These are phyloP conservation scores for Ogataea parapolymorpha DNA, from an alignment of 805 yeast species.

Conservation along the genomic window DNA sequence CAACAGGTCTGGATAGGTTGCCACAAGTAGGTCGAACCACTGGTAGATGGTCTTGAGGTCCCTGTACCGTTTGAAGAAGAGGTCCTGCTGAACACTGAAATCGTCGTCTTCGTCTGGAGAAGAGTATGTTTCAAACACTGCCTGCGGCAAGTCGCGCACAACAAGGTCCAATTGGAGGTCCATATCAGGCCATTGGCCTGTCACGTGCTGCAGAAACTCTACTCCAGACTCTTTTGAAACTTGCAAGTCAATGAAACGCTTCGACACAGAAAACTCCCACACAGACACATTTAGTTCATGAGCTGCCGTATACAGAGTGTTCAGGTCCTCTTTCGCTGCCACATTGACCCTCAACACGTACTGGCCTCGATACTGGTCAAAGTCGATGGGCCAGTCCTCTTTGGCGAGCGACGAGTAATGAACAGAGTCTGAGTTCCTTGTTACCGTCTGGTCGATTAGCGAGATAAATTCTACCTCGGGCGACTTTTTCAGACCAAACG, in stretches of 20 bases:
- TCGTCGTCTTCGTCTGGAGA: slow-evolving; percentile 2
- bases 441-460: neutral
- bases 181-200: slow-evolving; percentile 4
- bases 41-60: slow-evolving; percentile 64
- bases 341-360: slow-evolving; percentile 42
- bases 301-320: slow-evolving; percentile 22
- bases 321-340: slow-evolving; percentile 25
- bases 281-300: slow-evolving; percentile 28
- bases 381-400: slow-evolving; percentile 38
- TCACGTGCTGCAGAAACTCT: slow-evolving; percentile 18
- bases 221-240: slow-evolving; percentile 22
- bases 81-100: slow-evolving; percentile 33
- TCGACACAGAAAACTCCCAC: slow-evolving; percentile 48
- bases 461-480: neutral
- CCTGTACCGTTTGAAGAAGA: slow-evolving; percentile 70
- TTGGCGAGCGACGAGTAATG: slow-evolving; percentile 34
- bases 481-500: neutral
- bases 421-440: neutral
- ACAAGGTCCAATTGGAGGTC: slow-evolving; percentile 38
- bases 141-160: slow-evolving; percentile 55
- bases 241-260: slow-evolving; percentile 47
- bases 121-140: slow-evolving; percentile 56
- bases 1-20: slow-evolving; percentile 64
- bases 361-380: slow-evolving; percentile 39
- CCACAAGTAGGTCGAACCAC: slow-evolving; percentile 63